Base-by-base conservation (phyloP, 2,329 filamentous ascomycete genomes). In the Aspergillus flavus region DNA sequence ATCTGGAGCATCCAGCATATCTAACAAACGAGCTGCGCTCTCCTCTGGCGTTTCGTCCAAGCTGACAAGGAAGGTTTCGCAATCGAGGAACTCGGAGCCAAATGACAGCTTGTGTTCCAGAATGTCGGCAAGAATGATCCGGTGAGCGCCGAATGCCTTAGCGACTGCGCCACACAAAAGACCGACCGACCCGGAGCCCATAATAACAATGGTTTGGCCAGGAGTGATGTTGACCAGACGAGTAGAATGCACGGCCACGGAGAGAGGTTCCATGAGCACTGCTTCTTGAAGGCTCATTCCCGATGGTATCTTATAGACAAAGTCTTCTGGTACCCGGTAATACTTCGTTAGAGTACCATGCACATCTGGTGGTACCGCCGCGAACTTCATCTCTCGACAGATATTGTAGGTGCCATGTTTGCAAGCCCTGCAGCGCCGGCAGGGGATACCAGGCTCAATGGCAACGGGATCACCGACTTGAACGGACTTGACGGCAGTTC, bases 161-260 rank as follows among this genome's bases (percentile, higher is more conserved):
- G 87, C 86, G 81, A 89, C 87, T 41, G 86, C 86, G 5, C 86
- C 86, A 7, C 85, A 86, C 61, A 89, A 78, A 3, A 90, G 78
- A 1, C 87, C 87, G 43, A 90, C 84, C 2, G 87, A 85, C 21
- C 87, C 87, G 16, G 87, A 86, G 32, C 87, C 87, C 26, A 88
- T 82, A 45, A 90, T 84, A 16, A 89, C 28, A 19, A 79, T 59
- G 2, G 72, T 67, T 58, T 80, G 71, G 1, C 80, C 81, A 2
- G 79, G 66, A 26, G 70, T 68, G 16, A 82, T 57, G 4, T 71
- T 73, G 6, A 75, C 73, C 6, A 77, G 71, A 28, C 80, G 74
- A 23, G 79, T 74, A 0, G 76, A 75, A 28, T 81, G 80, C 3
- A 83, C 74, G 4, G 80, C 81, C 4, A 83, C 79, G 11, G 76